These are phyloP conservation scores for Phyllosticta paracitricarpa DNA, from an alignment of 2,329 filamentous ascomycete genomes.

Conservation along the genomic window DNA sequence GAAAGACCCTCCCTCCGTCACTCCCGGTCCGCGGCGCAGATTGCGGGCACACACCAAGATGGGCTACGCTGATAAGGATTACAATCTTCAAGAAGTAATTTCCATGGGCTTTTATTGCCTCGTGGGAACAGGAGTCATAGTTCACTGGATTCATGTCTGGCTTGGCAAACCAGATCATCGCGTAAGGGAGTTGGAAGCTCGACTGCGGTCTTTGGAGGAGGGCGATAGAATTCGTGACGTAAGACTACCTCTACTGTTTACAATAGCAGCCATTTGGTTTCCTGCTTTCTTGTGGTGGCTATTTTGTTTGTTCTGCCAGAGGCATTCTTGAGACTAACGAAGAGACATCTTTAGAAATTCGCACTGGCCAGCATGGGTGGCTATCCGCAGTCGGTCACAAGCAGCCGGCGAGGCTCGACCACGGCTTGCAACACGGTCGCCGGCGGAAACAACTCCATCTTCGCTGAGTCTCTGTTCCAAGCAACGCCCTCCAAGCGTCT, in stretches of 20 bases:
- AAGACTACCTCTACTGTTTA: neutral
- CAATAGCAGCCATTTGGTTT: neutral
- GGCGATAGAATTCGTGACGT: slow-evolving; percentile 2
- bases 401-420: neutral
- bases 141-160: slow-evolving; percentile 10
- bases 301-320: neutral
- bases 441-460: neutral
- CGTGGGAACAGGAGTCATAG: slow-evolving; percentile 1
- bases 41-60: neutral
- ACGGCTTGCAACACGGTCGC: neutral
- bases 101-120: slow-evolving; percentile 9
- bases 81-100: slow-evolving; percentile 7
- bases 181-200: neutral
- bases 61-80: slow-evolving; percentile 1
- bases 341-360: neutral
- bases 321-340: neutral
- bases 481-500: neutral
- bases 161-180: slow-evolving; percentile 6
- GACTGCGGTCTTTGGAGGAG: slow-evolving; percentile 5
- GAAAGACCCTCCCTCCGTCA: neutral
- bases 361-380: neutral
- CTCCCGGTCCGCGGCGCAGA: neutral
- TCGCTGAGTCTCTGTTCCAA: neutral
- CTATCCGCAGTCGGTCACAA: neutral
- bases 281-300: neutral